Base-by-base conservation (phyloP, 305 asterid species). In the Nicotiana rustica region DNA sequence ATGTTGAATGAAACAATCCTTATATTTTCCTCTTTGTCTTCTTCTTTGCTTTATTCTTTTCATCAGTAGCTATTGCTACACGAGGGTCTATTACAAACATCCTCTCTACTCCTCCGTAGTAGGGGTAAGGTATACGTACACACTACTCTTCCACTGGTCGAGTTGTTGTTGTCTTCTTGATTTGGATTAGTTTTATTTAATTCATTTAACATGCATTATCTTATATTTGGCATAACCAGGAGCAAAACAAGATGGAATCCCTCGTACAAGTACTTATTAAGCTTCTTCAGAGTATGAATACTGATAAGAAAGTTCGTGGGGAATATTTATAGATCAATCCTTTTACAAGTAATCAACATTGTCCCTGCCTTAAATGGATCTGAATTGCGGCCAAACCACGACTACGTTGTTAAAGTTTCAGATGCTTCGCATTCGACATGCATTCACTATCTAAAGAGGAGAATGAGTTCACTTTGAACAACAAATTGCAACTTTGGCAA, bases 321-420 rank as follows among this genome's bases (percentile, higher is more conserved):
- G 96, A 91, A 82, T 4, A 33, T 33, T 0, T 64, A 96, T n/a
- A 83, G 98, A 3, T 92, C 97, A 1, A 78, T 92, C 55, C 92
- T 94, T 1, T 79, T 96, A 31, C 97, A 96, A 77, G 97, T 92
- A 36, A 91, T 92, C 90, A 91, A 92, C 92, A 96, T 96, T 21
- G 98, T 96, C n/a, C 98, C 98, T 3, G 97, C 97, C 49, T 84
- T 94, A 83, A 85, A 89, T 0, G 98, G 96, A 13, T 85, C 94
- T 0, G 97, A 94, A 65, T 80, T 96, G 0, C 93, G 93, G 92
- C 99, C 99, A 0, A 89, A 92, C 65, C 97, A 90, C n/a, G 98
- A 98, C 6, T 96, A 93, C 86, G 94, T 91, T 91, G 69, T 96
- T 25, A 25, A 25, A 25, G 29, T 25, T 25, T 25, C 29, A 25